Evolutionary conservation across 495 filamentous ascomycete genomes (phyloP).

Genomic region (Aspergillus leporis): DNA sequence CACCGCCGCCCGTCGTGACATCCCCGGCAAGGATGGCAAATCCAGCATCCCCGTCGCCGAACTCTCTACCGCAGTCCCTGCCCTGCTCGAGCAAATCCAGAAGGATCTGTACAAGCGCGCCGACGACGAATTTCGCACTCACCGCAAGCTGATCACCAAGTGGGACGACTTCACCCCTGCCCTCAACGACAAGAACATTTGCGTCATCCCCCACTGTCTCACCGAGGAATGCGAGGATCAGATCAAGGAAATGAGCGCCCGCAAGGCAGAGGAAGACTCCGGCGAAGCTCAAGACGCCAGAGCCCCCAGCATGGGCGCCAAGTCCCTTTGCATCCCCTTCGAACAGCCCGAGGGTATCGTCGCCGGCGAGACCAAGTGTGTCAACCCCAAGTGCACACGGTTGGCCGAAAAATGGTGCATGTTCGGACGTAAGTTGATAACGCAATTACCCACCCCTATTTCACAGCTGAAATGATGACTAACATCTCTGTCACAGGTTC

Average conservation of each 20-base stretch:
- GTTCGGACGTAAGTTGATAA: conserved; percentile 66
- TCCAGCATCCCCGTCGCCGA: conserved; percentile 70
- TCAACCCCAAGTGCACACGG: conserved; percentile 77
- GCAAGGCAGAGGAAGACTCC: conserved; percentile 64
- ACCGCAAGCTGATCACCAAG: conserved; percentile 76
- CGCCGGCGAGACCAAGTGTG: conserved; percentile 81
- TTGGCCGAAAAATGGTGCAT: conserved; percentile 80
- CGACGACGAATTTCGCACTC: conserved; percentile 68
- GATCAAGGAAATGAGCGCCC: conserved; percentile 86
- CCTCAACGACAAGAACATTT: conserved; percentile 87
- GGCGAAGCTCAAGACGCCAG: conserved; percentile 73
- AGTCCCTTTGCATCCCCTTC: conserved; percentile 96
- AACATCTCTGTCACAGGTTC: conserved; percentile 26
- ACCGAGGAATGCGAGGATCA: conserved; percentile 83
- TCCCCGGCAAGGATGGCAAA: conserved; percentile 66
- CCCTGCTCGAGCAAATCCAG: conserved; percentile 86
- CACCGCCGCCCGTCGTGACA: conserved; percentile 82
- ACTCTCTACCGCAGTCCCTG: conserved; percentile 68
- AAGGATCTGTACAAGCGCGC: conserved; percentile 81
- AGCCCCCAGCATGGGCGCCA: conserved; percentile 94
- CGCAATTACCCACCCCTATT: too few relatives aligned
- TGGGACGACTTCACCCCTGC: conserved; percentile 90
- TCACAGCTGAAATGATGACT: conserved; percentile 3
- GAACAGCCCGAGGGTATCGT: conserved; percentile 84
- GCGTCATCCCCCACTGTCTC: conserved; percentile 83